phyloP scores from a whole-genome alignment of 2,329 filamentous ascomycete genomes.

The Fonsecaea pugnacius region DNA sequence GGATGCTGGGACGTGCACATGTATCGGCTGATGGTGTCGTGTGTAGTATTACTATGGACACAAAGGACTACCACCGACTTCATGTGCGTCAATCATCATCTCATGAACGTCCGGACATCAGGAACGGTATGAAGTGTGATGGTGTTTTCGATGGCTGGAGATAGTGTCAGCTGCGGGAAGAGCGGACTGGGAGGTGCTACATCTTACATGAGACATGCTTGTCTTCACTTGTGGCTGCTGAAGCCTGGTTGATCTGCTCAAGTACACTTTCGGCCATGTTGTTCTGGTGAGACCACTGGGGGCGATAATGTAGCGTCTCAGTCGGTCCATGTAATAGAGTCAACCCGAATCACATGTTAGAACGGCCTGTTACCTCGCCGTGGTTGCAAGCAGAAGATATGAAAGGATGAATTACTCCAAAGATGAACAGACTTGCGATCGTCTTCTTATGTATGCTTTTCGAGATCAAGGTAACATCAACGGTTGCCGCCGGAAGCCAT shows the following conservation, averaged over 20 bases:
- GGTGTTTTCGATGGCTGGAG: not conserved
- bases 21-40: constrained; percentile 64
- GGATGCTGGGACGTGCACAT: constrained; percentile 42
- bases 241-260: not conserved
- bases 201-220: not conserved
- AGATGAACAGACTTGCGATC: not conserved
- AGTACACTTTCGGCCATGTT: not conserved
- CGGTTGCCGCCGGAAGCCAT: constrained; percentile 36
- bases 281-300: not conserved
- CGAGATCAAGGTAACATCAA: constrained; percentile 7
- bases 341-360: not conserved
- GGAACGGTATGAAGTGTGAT: not conserved
- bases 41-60: too few species aligned
- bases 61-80: not conserved
- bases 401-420: not conserved
- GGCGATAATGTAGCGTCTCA: not conserved
- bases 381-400: not conserved
- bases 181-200: not conserved
- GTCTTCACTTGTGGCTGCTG: not conserved
- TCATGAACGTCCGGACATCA: not conserved
- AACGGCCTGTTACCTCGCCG: not conserved
- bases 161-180: not conserved
- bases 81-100: too few species aligned
- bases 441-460: not conserved
- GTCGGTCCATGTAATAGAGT: not conserved